Percentiles rank a stretch among this genome's conserved stretches.
phyloP scores from a whole-genome alignment of 2,329 filamentous ascomycete genomes.

The Juglanconis juglandina region DNA sequence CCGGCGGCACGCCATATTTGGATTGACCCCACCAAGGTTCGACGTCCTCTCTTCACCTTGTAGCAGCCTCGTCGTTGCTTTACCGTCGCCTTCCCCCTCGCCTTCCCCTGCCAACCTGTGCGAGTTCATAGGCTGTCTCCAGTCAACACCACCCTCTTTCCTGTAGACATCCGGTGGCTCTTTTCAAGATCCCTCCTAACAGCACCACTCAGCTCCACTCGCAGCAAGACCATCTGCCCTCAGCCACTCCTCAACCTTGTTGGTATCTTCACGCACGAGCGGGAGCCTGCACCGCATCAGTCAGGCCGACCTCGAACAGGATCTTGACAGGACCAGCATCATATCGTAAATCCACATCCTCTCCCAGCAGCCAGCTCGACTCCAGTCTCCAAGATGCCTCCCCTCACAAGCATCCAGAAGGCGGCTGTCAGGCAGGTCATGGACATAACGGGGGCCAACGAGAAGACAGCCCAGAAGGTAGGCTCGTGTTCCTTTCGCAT shows the following conservation, averaged over 20 bases:
- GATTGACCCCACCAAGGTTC: not conserved
- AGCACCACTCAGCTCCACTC: not conserved
- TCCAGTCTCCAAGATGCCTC: constrained; percentile 14
- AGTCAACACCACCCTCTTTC: not conserved
- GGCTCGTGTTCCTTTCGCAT: not conserved
- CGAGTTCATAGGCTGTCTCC: not conserved
- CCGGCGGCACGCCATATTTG: no score
- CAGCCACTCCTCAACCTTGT: not conserved
- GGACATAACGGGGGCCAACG: constrained; percentile 16
- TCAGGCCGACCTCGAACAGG: constrained; percentile 11
- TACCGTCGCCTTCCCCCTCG: not conserved
- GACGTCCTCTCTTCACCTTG: not conserved
- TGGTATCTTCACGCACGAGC: not conserved
- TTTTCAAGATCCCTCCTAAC: no score
- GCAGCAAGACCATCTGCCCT: not conserved
- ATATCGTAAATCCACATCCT: not conserved
- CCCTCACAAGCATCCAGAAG: constrained; percentile 17
- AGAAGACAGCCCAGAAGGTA: constrained; percentile 19
- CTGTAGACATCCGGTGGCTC: no score
- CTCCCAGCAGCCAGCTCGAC: not conserved
- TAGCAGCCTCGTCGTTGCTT: constrained; percentile 10
- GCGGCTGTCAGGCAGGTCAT: constrained; percentile 16
- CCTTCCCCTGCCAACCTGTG: not conserved
- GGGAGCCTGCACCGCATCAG: constrained; percentile 8
- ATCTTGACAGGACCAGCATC: not conserved